A percentile compares a stretch with the other conserved stretches of the same genome.
phyloP scores from a whole-genome alignment of 176 grass and related monocot genomes.

The Poa pratensis region DNA sequence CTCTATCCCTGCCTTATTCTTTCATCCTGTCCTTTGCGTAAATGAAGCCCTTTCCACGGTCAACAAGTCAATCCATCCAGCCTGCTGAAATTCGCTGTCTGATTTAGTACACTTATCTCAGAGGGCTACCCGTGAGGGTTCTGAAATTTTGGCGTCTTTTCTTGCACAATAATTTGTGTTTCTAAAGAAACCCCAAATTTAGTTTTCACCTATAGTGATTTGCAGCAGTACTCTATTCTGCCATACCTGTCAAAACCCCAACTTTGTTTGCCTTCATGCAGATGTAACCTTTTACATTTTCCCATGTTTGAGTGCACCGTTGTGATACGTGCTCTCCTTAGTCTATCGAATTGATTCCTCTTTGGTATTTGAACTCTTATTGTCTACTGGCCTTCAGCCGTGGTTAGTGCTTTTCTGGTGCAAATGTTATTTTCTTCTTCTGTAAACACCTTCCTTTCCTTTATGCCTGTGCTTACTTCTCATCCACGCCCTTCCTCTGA shows the following conservation, averaged over 20 bases:
- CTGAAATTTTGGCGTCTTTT: neutral
- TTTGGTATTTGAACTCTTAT: constrained; percentile 19
- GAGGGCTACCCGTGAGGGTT: neutral
- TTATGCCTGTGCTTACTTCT: neutral
- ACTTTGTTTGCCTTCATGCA: constrained; percentile 29
- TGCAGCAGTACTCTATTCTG: neutral
- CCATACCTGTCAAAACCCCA: neutral
- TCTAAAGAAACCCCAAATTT: neutral
- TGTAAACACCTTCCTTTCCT: too few relatives aligned
- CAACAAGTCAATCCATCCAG: neutral
- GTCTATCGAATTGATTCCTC: neutral
- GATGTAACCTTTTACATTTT: constrained; percentile 36
- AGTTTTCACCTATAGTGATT: neutral
- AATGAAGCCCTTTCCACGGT: neutral
- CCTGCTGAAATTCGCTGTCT: neutral
- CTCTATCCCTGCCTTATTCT: neutral
- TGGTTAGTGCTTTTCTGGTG: too few relatives aligned
- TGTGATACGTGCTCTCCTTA: constrained; percentile 17
- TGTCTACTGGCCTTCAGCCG: neutral
- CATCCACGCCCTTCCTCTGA: neutral
- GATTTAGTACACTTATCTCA: neutral
- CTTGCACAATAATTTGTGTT: neutral
- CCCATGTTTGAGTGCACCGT: constrained; percentile 14
- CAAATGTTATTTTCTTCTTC: too few relatives aligned
- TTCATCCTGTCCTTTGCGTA: neutral